Evolutionary conservation across 1,139 yeast genomes (phyloP), one percentile per base, ranked within the genome.

Genomic region (Debaryomycetaceae sp.): DNA sequence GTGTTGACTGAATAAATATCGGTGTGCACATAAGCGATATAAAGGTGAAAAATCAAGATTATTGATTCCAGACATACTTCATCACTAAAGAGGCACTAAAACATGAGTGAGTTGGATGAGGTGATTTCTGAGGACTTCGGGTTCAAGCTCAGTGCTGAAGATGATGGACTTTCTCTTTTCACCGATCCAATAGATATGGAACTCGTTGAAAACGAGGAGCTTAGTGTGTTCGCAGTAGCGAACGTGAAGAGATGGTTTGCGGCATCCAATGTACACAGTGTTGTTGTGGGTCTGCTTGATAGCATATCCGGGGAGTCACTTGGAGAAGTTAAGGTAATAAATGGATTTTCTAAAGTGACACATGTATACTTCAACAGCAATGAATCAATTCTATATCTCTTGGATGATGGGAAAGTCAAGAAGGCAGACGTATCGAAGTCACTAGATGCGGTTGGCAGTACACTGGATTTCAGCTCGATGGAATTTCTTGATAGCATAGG

Each of bases 101-200:
- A 8, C 31, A 51, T 49, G 51, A 34, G 45, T 36, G 40, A 54
- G 8, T 45, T 62, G 20, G 62, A 56, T 31, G 73, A 69, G 54
- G 44, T 53, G 14, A 51, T 60, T 7, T 62, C 76, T 2, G 76
- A 73, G 51, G 69, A 66, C 52, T 60, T 70, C 44, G 77, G 76
- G 27, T 73, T 70, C 59, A 63, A 63, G 43, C 54, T 66, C 17
- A 54, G 59, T 38, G 56, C 62, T 4, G 51, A 48, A 4, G 60
- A 56, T 14, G 58, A 57, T 14, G 76, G 75, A 1, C 41, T 63
- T 14, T 46, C 49, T 9, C 48, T 69, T 5, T 68, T 72, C 42
- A 60, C 53, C n/a, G 42, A 49, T 5, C 56, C 63, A 5, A 46
- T 72, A 9, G 69, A 65, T 36, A 55, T 68, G 38, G 55, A 47